A percentile compares a stretch with the other conserved stretches of the same genome.
Evolutionary conservation across 2,329 filamentous ascomycete genomes (phyloP).

Genomic region (Cordyceps militaris): DNA sequence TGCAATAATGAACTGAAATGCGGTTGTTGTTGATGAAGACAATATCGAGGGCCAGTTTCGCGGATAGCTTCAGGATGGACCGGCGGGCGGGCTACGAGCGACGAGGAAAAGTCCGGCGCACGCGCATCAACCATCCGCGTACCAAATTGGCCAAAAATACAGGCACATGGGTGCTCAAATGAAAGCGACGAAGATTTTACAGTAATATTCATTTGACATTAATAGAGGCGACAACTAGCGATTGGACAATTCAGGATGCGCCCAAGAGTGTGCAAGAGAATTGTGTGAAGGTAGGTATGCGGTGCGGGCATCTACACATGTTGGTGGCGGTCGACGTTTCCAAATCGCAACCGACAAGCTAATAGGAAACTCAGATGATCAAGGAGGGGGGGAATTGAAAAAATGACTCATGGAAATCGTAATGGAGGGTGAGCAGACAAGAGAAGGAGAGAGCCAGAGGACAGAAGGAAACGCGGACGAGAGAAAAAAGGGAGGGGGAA

Average conservation of each 20-base stretch:
- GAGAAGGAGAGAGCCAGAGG: neutral
- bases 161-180: slow-evolving; percentile 13
- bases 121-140: neutral
- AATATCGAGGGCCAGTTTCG: slow-evolving; percentile 6
- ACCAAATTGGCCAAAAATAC: neutral
- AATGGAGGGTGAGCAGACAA: slow-evolving; percentile 21
- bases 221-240: slow-evolving; percentile 7
- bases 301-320: neutral
- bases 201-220: neutral
- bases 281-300: slow-evolving; percentile 3
- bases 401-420: slow-evolving; percentile 27
- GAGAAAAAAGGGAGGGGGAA: slow-evolving; percentile 15
- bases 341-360: slow-evolving; percentile 7
- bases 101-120: neutral
- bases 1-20: neutral
- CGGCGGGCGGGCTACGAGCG: neutral
- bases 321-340: neutral
- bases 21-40: slow-evolving; percentile 6
- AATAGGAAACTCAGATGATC: slow-evolving; percentile 20
- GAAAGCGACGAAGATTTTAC: neutral
- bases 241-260: slow-evolving; percentile 26
- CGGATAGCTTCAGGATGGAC: slow-evolving; percentile 16
- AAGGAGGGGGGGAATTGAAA: slow-evolving; percentile 15
- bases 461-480: slow-evolving; percentile 21
- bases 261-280: slow-evolving; percentile 22